Conservation (phyloP, 208 protist species). For the Trypanosoma cruzi region DNA sequence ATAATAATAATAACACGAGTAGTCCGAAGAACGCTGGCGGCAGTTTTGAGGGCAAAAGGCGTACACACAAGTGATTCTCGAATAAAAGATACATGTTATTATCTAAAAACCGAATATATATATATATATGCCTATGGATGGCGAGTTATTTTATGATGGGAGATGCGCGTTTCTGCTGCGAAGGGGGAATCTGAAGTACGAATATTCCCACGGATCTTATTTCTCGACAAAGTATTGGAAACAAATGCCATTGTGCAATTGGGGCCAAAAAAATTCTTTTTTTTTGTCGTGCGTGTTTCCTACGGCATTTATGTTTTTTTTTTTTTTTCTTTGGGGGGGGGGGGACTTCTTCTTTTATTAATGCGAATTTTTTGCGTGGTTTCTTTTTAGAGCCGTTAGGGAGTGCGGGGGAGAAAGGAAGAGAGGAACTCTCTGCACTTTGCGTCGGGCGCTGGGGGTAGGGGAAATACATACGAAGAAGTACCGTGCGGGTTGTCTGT, state of each 20-base stretch:
- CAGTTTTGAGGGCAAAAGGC: background rate
- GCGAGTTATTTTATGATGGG: background rate
- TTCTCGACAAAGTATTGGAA: background rate
- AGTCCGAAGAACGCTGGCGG: background rate
- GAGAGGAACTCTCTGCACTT: background rate
- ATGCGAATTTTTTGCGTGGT: background rate
- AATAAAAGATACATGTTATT: too few relatives aligned
- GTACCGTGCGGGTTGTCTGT: background rate
- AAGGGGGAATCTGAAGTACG: background rate
- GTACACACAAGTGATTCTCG: background rate
- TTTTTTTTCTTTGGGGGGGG: conserved; percentile 13
- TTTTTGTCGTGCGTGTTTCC: conserved; percentile 9
- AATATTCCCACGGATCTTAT: background rate
- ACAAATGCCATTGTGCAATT: background rate
- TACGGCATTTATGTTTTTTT: conserved; percentile 2
- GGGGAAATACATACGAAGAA: too few relatives aligned
- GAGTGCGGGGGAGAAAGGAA: background rate
- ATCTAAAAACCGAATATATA: background rate
- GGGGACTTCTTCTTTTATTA: conserved; percentile 11
- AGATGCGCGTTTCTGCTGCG: too few relatives aligned
- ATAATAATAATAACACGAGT: background rate
- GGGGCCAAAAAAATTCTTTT: conserved; percentile 10
- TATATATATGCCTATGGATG: background rate
- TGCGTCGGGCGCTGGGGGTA: background rate
- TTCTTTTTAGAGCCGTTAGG: background rate